Percentiles rank a stretch among this genome's conserved stretches.
These are phyloP conservation scores for Barbarea vulgaris DNA, from an alignment of 345 rosid genomes.

Conservation along the genomic window DNA sequence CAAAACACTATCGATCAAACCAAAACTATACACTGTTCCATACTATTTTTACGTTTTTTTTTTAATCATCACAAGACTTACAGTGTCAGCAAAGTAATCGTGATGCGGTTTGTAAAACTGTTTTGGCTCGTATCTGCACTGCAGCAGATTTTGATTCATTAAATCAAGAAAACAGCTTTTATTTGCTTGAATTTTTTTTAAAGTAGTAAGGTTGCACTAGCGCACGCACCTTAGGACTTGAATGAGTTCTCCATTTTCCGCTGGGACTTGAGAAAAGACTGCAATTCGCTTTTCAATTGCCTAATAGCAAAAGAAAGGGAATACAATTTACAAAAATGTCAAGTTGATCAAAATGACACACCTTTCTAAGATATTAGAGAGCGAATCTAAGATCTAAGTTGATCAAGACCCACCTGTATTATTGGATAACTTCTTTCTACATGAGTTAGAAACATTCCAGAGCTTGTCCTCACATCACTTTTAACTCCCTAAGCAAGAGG, in stretches of 20 bases:
- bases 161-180: conserved; percentile 45
- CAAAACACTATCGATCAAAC: neutral
- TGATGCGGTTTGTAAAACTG: conserved; percentile 96
- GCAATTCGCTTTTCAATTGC: conserved; percentile 91
- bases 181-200: conserved; percentile 19
- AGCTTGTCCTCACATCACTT: conserved; percentile 92
- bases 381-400: too few species aligned
- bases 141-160: conserved; percentile 69
- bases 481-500: conserved; percentile 65
- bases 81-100: conserved; percentile 89
- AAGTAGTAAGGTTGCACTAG: conserved; percentile 27
- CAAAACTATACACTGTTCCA: conserved; percentile 1
- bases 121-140: conserved; percentile 87
- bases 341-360: neutral
- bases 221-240: conserved; percentile 81
- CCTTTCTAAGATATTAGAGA: neutral
- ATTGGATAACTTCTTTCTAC: conserved; percentile 76
- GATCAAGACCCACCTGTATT: conserved; percentile 77
- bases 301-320: conserved; percentile 44
- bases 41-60: neutral
- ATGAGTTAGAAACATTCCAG: conserved; percentile 89
- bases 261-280: conserved; percentile 89
- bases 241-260: conserved; percentile 91
- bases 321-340: neutral
- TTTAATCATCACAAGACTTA: conserved; percentile 43